A percentile compares a stretch with the other conserved stretches of the same genome.
Evolutionary conservation across 768 basidiomycete species (phyloP).

Genomic region (Multifurca ochricompacta): DNA sequence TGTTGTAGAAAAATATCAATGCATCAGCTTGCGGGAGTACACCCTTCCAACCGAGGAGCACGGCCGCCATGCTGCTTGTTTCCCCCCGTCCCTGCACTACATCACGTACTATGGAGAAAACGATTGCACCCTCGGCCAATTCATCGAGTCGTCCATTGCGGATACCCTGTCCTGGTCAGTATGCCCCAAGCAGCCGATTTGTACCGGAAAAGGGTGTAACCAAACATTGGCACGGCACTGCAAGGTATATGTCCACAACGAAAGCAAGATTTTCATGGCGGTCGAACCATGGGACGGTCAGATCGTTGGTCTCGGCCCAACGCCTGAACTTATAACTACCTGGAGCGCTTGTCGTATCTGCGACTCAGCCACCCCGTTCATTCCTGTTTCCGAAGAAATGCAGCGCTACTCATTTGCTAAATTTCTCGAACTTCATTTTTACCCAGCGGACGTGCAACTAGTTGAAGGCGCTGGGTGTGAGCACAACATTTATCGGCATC

Average conservation of each 20-base stretch:
- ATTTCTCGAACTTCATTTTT: constrained; percentile 93
- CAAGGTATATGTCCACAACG: constrained; percentile 86
- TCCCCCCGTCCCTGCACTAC: constrained; percentile 62
- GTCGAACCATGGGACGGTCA: constrained; percentile 86
- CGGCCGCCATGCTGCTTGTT: constrained; percentile 64
- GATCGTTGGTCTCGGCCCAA: constrained; percentile 51
- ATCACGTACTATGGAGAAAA: constrained; percentile 90
- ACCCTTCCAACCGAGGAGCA: constrained; percentile 68
- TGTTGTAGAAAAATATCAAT: constrained; percentile 88
- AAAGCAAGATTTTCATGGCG: constrained; percentile 71
- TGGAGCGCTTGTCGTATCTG: constrained; percentile 85
- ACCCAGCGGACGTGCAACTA: constrained; percentile 78
- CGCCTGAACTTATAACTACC: constrained; percentile 76
- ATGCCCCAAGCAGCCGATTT: constrained; percentile 62
- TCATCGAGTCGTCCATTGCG: constrained; percentile 71
- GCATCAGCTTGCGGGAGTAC: constrained; percentile 73
- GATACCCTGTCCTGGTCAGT: constrained; percentile 62
- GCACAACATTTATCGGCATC: constrained; percentile 91
- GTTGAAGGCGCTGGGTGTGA: constrained; percentile 86
- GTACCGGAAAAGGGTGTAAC: constrained; percentile 77
- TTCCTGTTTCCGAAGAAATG: constrained; percentile 86
- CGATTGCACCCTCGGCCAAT: constrained; percentile 88
- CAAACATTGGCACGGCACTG: constrained; percentile 78
- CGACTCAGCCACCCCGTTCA: constrained; percentile 76
- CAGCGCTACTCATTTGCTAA: constrained; percentile 92